Evolutionary conservation across 768 basidiomycete species (phyloP), one percentile per base, ranked within the genome.

Genomic region (Pleurotus pulmonarius): DNA sequence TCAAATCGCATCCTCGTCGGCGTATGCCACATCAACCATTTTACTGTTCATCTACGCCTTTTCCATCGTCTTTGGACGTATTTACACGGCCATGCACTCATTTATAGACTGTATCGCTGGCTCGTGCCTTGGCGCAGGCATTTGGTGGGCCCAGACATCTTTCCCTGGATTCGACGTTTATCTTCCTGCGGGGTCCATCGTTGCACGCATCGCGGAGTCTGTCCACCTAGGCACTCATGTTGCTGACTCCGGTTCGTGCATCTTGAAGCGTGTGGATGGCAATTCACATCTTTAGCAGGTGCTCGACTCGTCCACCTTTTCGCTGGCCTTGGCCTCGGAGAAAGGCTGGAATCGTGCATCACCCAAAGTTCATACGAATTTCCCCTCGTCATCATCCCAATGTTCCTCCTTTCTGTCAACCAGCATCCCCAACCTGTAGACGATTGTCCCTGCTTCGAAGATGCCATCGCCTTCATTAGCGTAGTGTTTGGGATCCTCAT

Each of bases 401-500:
- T 89, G n/a, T 84, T 82, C 56, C 72, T 93, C 12, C 73, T 90
- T 4, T 72, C 89, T 16, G 87, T 95, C n/a, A 88, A 94, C 65
- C 85, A 90, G 59, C 93, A 95, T 65, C 94, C 95, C 0, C 89
- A 95, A 61, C 96, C 96, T 0, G 90, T 96, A 7, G 95, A 98
- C 56, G 93, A 96, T 64, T 98, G 96, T 62, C 96, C 96, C 2
- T 98, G 96, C 70, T 99, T 97, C 70, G 96, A 97, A 66, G 96
- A 98, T 65, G 92, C 95, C 3, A 95, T 98, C 49, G 94, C 96
- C 0, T 88, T 94, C 60, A 73, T 90, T n/a, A 87, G 90, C 22
- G 94, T 94, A 41, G 77, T 91, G 15, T 75, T 89, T 37, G 96
- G 96, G n/a, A 74, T 78, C 16, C 72, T 82, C 20, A 66, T 94